Percentiles rank a stretch among this genome's conserved stretches.
Conservation (phyloP, 176 grass and related monocot genomes). For the Oryza brachyantha region DNA sequence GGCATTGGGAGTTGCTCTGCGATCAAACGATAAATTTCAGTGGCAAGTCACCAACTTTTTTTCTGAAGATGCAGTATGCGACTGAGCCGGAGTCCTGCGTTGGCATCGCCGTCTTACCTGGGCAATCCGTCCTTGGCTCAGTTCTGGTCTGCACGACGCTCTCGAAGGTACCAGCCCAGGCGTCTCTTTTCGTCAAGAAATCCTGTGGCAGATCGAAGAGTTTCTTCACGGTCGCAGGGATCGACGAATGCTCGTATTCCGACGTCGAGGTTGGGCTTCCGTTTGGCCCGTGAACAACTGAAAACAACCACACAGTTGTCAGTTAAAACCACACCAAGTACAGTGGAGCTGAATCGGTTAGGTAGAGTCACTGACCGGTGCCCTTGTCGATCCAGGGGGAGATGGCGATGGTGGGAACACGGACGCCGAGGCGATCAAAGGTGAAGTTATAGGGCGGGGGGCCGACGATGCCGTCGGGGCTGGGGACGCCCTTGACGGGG, state of each 20-base stretch:
- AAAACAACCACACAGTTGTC: not conserved
- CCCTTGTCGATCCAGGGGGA: slow-evolving; percentile 87
- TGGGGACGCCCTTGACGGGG: slow-evolving; percentile 57
- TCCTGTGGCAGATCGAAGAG: slow-evolving; percentile 70
- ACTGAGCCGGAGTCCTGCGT: not conserved
- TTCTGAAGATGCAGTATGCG: not conserved
- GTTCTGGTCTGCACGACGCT: slow-evolving; percentile 57
- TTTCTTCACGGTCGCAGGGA: slow-evolving; percentile 86
- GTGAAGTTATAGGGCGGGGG: slow-evolving; percentile 75
- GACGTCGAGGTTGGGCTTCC: slow-evolving; percentile 72
- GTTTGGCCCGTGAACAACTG: slow-evolving; percentile 72
- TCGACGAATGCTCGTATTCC: slow-evolving; percentile 90
- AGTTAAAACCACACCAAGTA: not conserved
- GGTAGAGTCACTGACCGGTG: slow-evolving; percentile 43
- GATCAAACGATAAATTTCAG: not conserved
- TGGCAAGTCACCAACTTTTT: not conserved
- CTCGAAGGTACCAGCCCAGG: slow-evolving; percentile 93
- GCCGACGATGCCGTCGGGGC: slow-evolving; percentile 79
- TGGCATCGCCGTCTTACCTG: slow-evolving; percentile 37
- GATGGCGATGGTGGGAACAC: slow-evolving; percentile 78
- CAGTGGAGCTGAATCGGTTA: not conserved
- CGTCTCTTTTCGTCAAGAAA: slow-evolving; percentile 75
- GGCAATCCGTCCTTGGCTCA: slow-evolving; percentile 76
- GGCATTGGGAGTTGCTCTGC: slow-evolving; percentile 83
- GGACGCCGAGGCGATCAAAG: slow-evolving; percentile 70